A percentile compares a stretch with the other conserved stretches of the same genome.
Conservation (phyloP, 164 flowering plant genomes). For the Umbellularia californica region DNA sequence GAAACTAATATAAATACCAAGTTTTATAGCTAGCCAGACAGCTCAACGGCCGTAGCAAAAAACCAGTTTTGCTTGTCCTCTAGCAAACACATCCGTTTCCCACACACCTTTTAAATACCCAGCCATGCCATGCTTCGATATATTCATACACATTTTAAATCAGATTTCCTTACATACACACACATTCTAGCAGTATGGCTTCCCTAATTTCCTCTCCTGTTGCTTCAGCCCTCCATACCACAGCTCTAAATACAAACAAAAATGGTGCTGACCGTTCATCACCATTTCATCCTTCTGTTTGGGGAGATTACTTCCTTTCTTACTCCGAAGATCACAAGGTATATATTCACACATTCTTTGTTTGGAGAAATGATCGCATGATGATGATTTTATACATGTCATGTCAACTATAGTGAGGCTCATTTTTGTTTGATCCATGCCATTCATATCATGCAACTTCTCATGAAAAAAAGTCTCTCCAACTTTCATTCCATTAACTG, state of each 20-base stretch:
- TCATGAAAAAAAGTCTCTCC: too few species aligned
- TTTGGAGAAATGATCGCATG: too few species aligned
- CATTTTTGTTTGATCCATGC: too few species aligned
- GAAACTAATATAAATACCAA: too few species aligned
- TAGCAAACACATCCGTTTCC: not conserved
- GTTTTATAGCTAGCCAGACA: too few species aligned
- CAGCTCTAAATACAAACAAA: not conserved
- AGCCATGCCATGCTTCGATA: not conserved
- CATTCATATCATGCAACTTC: too few species aligned
- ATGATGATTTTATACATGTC: too few species aligned
- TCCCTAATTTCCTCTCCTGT: not conserved
- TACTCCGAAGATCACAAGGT: not conserved
- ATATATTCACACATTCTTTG: not conserved
- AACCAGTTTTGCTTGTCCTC: not conserved
- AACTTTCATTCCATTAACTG: too few species aligned
- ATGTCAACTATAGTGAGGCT: too few species aligned
- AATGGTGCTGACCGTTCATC: not conserved
- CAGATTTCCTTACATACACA: not conserved
- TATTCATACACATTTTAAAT: not conserved
- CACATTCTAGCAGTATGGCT: not conserved
- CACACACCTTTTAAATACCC: not conserved
- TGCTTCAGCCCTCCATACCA: not conserved
- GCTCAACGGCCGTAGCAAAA: too few species aligned
- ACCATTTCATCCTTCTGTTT: not conserved
- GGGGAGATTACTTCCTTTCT: not conserved